These are phyloP conservation scores for Backusella circina DNA, from an alignment of 192 early-diverging fungal genomes.

Conservation along the genomic window DNA sequence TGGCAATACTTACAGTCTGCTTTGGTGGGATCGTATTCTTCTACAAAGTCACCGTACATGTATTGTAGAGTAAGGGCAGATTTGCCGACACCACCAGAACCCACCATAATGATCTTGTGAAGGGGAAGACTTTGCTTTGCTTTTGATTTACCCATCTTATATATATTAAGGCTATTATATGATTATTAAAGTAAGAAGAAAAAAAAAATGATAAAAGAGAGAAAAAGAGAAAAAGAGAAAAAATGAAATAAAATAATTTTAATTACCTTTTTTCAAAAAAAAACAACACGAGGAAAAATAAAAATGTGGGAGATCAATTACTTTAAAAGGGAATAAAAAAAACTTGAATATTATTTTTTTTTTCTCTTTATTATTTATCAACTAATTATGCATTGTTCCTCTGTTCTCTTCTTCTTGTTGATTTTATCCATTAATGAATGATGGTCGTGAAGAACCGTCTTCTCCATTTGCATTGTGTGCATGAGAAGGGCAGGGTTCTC, in stretches of 20 bases:
- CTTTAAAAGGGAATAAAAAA: neutral
- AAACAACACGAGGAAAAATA: neutral
- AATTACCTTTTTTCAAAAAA: conserved; percentile 1
- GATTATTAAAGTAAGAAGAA: neutral
- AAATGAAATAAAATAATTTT: neutral
- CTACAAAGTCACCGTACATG: conserved; percentile 92
- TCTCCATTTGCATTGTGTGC: conserved; percentile 8
- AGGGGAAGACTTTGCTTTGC: conserved; percentile 67
- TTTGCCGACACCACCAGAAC: conserved; percentile 88
- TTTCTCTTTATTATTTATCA: too few species aligned
- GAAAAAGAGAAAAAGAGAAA: neutral
- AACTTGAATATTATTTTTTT: neutral
- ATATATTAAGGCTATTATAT: neutral
- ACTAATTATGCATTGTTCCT: neutral
- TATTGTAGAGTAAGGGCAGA: conserved; percentile 85
- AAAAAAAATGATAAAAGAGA: neutral
- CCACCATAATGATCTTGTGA: conserved; percentile 93
- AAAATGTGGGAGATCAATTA: neutral
- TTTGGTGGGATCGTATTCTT: conserved; percentile 93
- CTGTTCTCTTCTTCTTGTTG: neutral
- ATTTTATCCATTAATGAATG: neutral
- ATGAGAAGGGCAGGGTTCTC: conserved; percentile 18
- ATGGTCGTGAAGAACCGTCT: neutral
- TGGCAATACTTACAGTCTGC: conserved; percentile 56
- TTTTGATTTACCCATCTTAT: conserved; percentile 37